Conservation (phyloP, 768 basidiomycete genomes). For the Tulasnella sp. region DNA sequence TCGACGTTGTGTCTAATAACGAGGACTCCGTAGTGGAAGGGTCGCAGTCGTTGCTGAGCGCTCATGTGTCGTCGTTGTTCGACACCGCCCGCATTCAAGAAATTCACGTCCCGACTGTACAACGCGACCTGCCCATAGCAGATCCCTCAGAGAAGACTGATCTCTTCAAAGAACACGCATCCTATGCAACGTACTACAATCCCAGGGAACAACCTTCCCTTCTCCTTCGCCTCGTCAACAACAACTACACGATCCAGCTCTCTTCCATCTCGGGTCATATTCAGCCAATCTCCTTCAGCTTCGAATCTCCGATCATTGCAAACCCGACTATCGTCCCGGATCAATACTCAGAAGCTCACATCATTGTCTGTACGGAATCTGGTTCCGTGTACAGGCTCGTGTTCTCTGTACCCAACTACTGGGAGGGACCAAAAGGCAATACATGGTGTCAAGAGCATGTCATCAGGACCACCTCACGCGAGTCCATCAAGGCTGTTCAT, state of each 20-base stretch:
- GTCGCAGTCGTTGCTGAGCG: slow-evolving; percentile 2
- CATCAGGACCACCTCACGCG: slow-evolving; percentile 40
- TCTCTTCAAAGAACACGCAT: slow-evolving; percentile 61
- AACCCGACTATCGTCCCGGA: slow-evolving; percentile 52
- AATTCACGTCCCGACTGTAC: slow-evolving; percentile 31
- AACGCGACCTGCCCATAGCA: slow-evolving; percentile 41
- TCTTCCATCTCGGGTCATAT: slow-evolving; percentile 56
- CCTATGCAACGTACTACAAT: slow-evolving; percentile 47
- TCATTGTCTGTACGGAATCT: slow-evolving; percentile 53
- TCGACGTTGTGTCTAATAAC: neutral
- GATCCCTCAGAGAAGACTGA: slow-evolving; percentile 25
- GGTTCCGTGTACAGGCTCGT: slow-evolving; percentile 67
- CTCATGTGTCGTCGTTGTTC: slow-evolving; percentile 8
- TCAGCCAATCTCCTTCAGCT: slow-evolving; percentile 62
- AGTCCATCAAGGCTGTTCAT: slow-evolving; percentile 28
- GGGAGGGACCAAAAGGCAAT: slow-evolving; percentile 2
- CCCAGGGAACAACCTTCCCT: slow-evolving; percentile 49
- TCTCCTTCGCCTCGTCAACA: slow-evolving; percentile 62
- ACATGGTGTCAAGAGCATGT: slow-evolving; percentile 54
- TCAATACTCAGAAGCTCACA: slow-evolving; percentile 44
- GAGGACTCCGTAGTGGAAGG: neutral
- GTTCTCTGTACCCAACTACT: slow-evolving; percentile 41
- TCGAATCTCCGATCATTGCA: slow-evolving; percentile 56
- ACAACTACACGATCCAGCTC: slow-evolving; percentile 63
- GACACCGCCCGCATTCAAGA: neutral